Base-by-base conservation (phyloP, 208 protist genomes). In the Leishmania major region DNA sequence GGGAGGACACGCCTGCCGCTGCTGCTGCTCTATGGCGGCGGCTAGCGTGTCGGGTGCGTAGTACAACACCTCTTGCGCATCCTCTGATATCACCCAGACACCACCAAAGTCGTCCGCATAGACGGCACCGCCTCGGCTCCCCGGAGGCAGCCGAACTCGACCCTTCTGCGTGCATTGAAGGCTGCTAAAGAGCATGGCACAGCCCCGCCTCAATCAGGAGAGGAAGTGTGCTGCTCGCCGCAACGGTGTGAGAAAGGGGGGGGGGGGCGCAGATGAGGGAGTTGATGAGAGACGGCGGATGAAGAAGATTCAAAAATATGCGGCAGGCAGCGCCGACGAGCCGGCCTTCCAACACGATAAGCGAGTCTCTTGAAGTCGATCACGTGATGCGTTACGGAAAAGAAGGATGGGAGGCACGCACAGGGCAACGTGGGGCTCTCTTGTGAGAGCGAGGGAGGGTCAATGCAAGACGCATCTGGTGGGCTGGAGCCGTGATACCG, bases 101-200 rank as follows among this genome's bases (percentile, higher is more conserved):
- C 82, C 82, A 37, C 82, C 82, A 67, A 67, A 85, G 82, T 85
- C 76, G 62, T 85, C 82, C 3, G 77, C 59, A 55, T 75, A 66
- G 40, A 85, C 72, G n/a, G 77, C 60, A 28, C 51, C 35, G 5
- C 72, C 82, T 8, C 72, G 17, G 62, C 7, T 35, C 35, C 49
- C 62, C 3, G 3, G 49, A 37, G 82, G 77, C 59, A 78, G 31
- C 3, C 40, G 72, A 43, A 85, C 77, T 3, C 77, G 45, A 0
- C 71, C 82, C 45, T 81, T 81, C 49, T 85, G 82, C 0, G 75
- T 40, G 51, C 82, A 85, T 47, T 85, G 60, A 55, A 85, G 77
- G n/a, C 37, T 55, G 40, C 28, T 25, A 10, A 85, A 78, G 49
- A 78, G 62, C 74, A 73, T 73, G 28, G 2, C 10, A 31, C 40